Evolutionary conservation across 192 early-diverging fungal species (phyloP).

Genomic region (Coemansia sp.): DNA sequence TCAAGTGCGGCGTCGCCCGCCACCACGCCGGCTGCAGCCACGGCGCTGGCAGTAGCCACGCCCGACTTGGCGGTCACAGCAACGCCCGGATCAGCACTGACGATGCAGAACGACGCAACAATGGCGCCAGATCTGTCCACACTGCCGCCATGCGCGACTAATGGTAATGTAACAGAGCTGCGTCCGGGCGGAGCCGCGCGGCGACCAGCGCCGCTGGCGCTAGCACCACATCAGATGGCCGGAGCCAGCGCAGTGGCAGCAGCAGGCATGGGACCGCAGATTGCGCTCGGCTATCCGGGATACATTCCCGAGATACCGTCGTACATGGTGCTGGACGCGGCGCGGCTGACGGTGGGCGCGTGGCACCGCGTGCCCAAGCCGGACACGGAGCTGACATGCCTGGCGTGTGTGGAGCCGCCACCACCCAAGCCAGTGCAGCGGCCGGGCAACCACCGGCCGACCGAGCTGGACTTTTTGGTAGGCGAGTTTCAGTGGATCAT

Average conservation of each 20-base stretch:
- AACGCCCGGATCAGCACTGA: not conserved
- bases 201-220: conserved; percentile 35
- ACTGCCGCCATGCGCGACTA: not conserved
- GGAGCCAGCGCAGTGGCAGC: not conserved
- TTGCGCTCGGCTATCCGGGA: conserved; percentile 15
- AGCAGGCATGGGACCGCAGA: not conserved
- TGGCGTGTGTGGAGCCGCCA: conserved; percentile 47
- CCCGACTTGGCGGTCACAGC: not conserved
- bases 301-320: conserved; percentile 41
- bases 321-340: conserved; percentile 42
- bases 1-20: conserved; percentile 24
- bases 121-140: not conserved
- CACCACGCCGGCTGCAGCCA: conserved; percentile 21
- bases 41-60: not conserved
- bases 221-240: conserved; percentile 8
- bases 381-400: conserved; percentile 42
- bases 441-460: conserved; percentile 46
- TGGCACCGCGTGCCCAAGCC: conserved; percentile 45
- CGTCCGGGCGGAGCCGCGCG: conserved; percentile 4
- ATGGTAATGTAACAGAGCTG: not conserved
- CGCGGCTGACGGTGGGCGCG: conserved; percentile 35
- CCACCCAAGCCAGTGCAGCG: conserved; percentile 47
- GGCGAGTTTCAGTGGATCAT: conserved; percentile 53
- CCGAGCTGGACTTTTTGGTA: conserved; percentile 47
- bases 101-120: not conserved